phyloP scores from a whole-genome alignment of 805 yeast genomes.

The Candida nitratophila region DNA sequence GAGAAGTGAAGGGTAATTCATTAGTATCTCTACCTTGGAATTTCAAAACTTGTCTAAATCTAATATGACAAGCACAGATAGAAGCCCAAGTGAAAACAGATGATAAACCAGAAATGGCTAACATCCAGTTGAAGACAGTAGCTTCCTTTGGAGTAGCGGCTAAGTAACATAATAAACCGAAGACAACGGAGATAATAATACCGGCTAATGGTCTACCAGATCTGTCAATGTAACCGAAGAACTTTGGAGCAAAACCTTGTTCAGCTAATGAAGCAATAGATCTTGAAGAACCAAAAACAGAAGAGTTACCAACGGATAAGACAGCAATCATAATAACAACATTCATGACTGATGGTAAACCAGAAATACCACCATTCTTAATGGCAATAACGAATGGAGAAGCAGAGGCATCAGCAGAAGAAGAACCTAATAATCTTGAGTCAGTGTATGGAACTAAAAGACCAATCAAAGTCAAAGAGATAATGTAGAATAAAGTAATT shows the following conservation, averaged over 20 bases:
- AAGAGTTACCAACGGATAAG: slow-evolving; percentile 69
- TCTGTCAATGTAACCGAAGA: slow-evolving; percentile 64
- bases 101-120: slow-evolving; percentile 71
- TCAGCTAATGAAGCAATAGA: slow-evolving; percentile 61
- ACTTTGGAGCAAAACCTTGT: slow-evolving; percentile 60
- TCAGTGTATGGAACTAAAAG: slow-evolving; percentile 55
- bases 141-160: slow-evolving; percentile 52
- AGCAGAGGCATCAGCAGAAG: slow-evolving; percentile 47
- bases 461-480: slow-evolving; percentile 48
- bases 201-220: slow-evolving; percentile 75
- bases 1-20: slow-evolving; percentile 62
- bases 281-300: slow-evolving; percentile 69
- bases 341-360: slow-evolving; percentile 66
- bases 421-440: slow-evolving; percentile 35
- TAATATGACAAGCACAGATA: slow-evolving; percentile 58
- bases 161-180: slow-evolving; percentile 56
- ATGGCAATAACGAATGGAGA: slow-evolving; percentile 77
- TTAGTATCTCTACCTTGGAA: slow-evolving; percentile 62
- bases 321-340: slow-evolving; percentile 69
- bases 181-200: slow-evolving; percentile 41
- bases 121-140: slow-evolving; percentile 64
- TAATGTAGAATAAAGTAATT: slow-evolving; percentile 49
- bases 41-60: slow-evolving; percentile 62
- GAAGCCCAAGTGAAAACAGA: slow-evolving; percentile 80
- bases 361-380: slow-evolving; percentile 50